Evolutionary conservation across 805 yeast species (phyloP).

Genomic region (Lipomyces oligophaga): DNA sequence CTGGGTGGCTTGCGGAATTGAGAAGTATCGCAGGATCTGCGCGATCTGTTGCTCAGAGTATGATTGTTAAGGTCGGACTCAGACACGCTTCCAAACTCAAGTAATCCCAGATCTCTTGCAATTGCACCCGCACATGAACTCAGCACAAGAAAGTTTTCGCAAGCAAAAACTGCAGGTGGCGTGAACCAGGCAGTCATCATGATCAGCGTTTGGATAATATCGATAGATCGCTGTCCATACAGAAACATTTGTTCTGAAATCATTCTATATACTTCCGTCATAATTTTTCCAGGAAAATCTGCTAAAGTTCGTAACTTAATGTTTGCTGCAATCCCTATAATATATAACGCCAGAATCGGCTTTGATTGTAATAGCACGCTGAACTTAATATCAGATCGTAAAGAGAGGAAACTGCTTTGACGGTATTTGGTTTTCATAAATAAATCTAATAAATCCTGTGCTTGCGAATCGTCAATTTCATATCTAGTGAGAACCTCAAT

Average conservation of each 20-base stretch:
- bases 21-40: no score
- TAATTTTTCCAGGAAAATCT: slow-evolving; percentile 39
- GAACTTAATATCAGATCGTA: background rate
- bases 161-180: slow-evolving; percentile 75
- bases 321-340: background rate
- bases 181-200: slow-evolving; percentile 75
- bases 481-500: no score
- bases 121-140: slow-evolving; percentile 61
- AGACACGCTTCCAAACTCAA: no score
- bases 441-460: slow-evolving; percentile 1
- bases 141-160: slow-evolving; percentile 70
- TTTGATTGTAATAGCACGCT: background rate
- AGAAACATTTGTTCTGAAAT: slow-evolving; percentile 59
- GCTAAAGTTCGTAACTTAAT: background rate
- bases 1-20: no score
- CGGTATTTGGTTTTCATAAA: slow-evolving; percentile 38
- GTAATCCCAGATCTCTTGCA: slow-evolving; percentile 74
- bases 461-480: no score
- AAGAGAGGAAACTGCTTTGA: slow-evolving; percentile 37
- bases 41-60: no score
- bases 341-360: background rate
- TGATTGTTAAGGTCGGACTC: no score
- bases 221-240: slow-evolving; percentile 66
- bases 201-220: slow-evolving; percentile 59
- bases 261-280: slow-evolving; percentile 48